Evolutionary conservation across 345 rosid genomes (phyloP).

Genomic region (Kernera saxatilis): DNA sequence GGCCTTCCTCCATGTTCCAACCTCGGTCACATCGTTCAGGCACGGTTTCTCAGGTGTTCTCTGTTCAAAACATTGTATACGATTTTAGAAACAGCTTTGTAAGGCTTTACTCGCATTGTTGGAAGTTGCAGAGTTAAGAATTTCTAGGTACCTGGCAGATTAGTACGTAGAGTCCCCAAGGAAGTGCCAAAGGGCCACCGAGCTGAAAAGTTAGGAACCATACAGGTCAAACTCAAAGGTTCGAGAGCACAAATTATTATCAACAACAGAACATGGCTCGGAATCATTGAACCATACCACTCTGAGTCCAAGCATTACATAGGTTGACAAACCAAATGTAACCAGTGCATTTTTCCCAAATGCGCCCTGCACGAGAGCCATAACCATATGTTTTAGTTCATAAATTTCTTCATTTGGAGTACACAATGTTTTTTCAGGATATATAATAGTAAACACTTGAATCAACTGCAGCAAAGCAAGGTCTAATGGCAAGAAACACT

Average conservation of each 20-base stretch:
- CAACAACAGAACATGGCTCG: background rate
- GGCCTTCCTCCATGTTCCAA: slow-evolving; percentile 87
- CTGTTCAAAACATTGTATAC: slow-evolving; percentile 30
- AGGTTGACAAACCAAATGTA: slow-evolving; percentile 74
- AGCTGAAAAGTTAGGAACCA: slow-evolving; percentile 38
- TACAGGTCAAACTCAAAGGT: background rate
- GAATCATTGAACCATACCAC: slow-evolving; percentile 51
- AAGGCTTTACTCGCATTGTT: background rate
- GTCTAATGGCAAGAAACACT: background rate
- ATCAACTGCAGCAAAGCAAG: background rate
- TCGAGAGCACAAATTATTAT: background rate
- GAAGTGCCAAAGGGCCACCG: slow-evolving; percentile 90
- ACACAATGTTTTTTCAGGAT: background rate
- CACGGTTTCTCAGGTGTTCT: slow-evolving; percentile 90
- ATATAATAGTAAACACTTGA: background rate
- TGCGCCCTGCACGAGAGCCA: slow-evolving; percentile 52
- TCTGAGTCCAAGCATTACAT: slow-evolving; percentile 80
- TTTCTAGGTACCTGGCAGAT: slow-evolving; percentile 70
- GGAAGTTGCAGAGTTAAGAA: background rate
- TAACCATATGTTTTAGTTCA: background rate
- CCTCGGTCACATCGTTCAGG: slow-evolving; percentile 86
- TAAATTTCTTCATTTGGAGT: background rate
- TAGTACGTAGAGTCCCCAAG: slow-evolving; percentile 89
- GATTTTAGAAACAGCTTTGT: background rate
- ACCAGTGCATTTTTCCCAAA: slow-evolving; percentile 67